Percentiles rank a stretch among this genome's conserved stretches.
These are phyloP conservation scores for Prunus fruticosa DNA, from an alignment of 306 rosid species.

Conservation along the genomic window DNA sequence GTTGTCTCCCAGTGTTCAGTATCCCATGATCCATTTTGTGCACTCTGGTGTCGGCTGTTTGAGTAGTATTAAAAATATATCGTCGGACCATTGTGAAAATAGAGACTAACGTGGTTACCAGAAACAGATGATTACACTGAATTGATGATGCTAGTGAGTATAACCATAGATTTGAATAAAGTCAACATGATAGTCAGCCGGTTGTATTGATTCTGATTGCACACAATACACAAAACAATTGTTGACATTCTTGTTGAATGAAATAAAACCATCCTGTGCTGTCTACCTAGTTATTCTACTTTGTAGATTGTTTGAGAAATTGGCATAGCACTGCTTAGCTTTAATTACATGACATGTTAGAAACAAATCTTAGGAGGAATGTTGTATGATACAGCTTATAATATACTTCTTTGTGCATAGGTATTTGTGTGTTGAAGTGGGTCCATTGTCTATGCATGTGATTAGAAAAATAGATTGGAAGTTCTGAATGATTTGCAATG, in stretches of 20 bases:
- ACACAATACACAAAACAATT: no score
- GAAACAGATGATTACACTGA: not conserved
- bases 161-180: not conserved
- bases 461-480: slow-evolving; percentile 14
- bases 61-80: not conserved
- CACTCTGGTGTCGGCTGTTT: not conserved
- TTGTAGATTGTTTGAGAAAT: not conserved
- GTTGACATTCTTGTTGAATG: not conserved
- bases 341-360: not conserved
- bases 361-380: not conserved
- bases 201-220: no score
- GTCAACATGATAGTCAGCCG: not conserved
- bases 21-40: not conserved
- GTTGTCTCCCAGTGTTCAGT: not conserved
- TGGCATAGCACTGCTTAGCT: not conserved
- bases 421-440: slow-evolving; percentile 2
- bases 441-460: not conserved
- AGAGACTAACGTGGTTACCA: not conserved
- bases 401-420: not conserved
- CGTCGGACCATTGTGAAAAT: not conserved
- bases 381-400: not conserved
- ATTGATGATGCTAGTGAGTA: not conserved
- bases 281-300: slow-evolving; percentile 1
- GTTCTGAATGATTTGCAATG: slow-evolving; percentile 16
- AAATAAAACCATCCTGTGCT: not conserved